Conservation (phyloP, 2,329 filamentous ascomycete species). For the Xylariaceae sp. region DNA sequence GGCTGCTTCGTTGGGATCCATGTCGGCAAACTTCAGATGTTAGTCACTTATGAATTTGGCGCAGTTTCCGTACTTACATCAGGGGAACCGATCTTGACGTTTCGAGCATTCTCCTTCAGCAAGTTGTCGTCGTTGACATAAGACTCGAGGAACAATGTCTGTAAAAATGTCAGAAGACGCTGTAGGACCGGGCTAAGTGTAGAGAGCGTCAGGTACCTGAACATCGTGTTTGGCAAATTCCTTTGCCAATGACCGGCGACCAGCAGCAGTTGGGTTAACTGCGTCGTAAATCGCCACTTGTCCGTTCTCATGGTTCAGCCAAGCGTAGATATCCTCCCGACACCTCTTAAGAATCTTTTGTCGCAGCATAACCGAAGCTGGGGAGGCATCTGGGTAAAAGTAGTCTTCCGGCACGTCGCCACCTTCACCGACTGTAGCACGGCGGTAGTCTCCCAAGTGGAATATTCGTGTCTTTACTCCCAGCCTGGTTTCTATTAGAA, state of each 20-base stretch:
- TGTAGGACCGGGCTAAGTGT: background rate
- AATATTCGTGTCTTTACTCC: slow-evolving; percentile 98
- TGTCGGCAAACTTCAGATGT: slow-evolving; percentile 68
- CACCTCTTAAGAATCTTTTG: slow-evolving; percentile 98
- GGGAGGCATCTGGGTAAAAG: slow-evolving; percentile 93
- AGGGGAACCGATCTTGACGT: slow-evolving; percentile 95
- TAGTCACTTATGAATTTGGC: slow-evolving; percentile 5
- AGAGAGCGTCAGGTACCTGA: slow-evolving; percentile 56
- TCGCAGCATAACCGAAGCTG: slow-evolving; percentile 84
- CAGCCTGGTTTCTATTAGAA: slow-evolving; percentile 51
- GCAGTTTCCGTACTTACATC: slow-evolving; percentile 53
- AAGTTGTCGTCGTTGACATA: slow-evolving; percentile 91
- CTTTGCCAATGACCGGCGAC: slow-evolving; percentile 80
- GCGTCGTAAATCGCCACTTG: slow-evolving; percentile 99
- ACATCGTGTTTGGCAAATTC: slow-evolving; percentile 98
- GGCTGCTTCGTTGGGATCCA: slow-evolving; percentile 89
- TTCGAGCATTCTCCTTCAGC: slow-evolving; percentile 92
- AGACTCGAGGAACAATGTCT: slow-evolving; percentile 96
- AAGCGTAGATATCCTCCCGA: slow-evolving; percentile 92
- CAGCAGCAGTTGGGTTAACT: slow-evolving; percentile 84
- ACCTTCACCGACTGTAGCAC: slow-evolving; percentile 80
- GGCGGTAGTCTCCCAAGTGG: slow-evolving; percentile 92
- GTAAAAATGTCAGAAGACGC: slow-evolving; percentile 1
- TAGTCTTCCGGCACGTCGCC: slow-evolving; percentile 92
- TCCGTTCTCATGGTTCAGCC: slow-evolving; percentile 94